Percentiles rank a stretch among this genome's conserved stretches.
Evolutionary conservation across 257 asterid genomes (phyloP).

Genomic region (Vinca minor): DNA sequence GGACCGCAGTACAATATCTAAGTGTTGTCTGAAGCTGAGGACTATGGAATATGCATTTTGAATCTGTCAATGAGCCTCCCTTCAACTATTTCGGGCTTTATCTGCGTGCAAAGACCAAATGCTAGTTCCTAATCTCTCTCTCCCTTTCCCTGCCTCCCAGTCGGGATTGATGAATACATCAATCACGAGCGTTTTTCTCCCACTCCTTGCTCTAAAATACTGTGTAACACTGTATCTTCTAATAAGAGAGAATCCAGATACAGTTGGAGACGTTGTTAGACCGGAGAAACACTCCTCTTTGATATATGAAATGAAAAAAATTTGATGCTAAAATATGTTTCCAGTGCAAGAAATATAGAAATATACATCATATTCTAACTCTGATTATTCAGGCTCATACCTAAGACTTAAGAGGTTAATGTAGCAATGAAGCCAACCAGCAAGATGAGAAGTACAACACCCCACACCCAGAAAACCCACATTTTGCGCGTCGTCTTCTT

Average conservation of each 20-base stretch:
- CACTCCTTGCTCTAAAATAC: no score
- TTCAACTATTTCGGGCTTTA: neutral
- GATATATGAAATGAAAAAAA: no score
- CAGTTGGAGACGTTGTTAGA: no score
- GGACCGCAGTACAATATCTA: slow-evolving; percentile 74
- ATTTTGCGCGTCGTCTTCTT: slow-evolving; percentile 36
- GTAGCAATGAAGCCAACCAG: slow-evolving; percentile 59
- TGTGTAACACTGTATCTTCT: no score
- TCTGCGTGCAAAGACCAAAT: neutral
- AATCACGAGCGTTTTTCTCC: no score
- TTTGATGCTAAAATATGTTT: no score
- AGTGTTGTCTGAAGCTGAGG: slow-evolving; percentile 42
- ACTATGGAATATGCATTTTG: slow-evolving; percentile 6
- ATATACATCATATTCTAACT: slow-evolving; percentile 14
- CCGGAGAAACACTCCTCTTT: no score
- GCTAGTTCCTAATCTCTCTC: neutral
- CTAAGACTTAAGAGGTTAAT: slow-evolving; percentile 30
- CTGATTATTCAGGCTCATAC: neutral
- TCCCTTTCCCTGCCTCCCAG: neutral
- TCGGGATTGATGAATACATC: neutral
- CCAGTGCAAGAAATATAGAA: neutral
- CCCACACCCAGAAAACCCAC: slow-evolving; percentile 57
- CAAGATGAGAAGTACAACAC: slow-evolving; percentile 39
- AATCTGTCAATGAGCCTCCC: slow-evolving; percentile 5
- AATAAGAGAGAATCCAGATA: no score